Base-by-base conservation (phyloP, 371 early-diverging fungal species). In the Syncephalastrum racemosum region DNA sequence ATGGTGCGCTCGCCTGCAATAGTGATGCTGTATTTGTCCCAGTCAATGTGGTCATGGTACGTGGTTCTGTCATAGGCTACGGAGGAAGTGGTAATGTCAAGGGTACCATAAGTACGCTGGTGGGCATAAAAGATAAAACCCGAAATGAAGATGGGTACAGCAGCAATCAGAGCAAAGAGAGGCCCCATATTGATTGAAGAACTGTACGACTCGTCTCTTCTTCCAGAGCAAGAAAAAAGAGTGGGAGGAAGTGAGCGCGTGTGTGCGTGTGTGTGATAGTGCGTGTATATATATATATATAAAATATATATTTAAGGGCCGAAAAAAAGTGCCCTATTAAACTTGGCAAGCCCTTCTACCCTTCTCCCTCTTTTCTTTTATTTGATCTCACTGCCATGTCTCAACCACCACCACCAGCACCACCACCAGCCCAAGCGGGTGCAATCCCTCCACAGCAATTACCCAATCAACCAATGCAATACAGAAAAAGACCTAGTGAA, bases 1-100 rank as follows among this genome's bases (percentile, higher is more conserved):
- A 85, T 60, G 2, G 81, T 77, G 0, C 83, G 87, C 20, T 70
- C 73, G 10, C 90, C 89, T 64, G 84, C 70, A 31, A 92, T 71
- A 12, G 64, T 59, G 52, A 92, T 66, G 7, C 84, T 63, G 64
- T 87, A 70, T 41, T 76, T 73, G 62, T 86, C 83, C 82, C 85
- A 91, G 56, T 83, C 76, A 15, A 91, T 66, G 14, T 82, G 58
- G 52, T 77, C 60, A 16, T 79, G 74, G 31, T 81, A 84, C 24
- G 60, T 53, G 10, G 60, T 56, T 14, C 75, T 79, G 55, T 90
- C 58, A 58, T 83, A 90, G 2, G 85, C 82, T 40, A 86, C 79
- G 0, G 80, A 77, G 12, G 76, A 60, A 4, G 81, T 77, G 5
- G 84, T 72, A 31, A 86, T 80, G 52, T 76, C 68, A 4, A 81